phyloP scores from a whole-genome alignment of 768 basidiomycete species.

The Pulveroboletus sp. region DNA sequence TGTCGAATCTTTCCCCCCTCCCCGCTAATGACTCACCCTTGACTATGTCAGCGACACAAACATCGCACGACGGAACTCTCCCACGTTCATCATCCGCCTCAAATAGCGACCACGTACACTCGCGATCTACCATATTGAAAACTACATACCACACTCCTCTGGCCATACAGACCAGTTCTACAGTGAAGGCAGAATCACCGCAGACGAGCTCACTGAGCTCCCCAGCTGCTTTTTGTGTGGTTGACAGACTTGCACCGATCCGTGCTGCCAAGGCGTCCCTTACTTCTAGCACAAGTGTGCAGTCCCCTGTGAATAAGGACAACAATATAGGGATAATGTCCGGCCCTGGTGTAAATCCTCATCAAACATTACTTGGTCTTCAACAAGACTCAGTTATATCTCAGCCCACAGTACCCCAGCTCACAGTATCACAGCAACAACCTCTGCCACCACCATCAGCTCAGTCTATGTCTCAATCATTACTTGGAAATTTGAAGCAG shows the following conservation, averaged over 20 bases:
- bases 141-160: neutral
- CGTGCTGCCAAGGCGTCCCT: constrained; percentile 31
- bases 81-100: neutral
- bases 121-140: neutral
- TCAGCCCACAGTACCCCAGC: neutral
- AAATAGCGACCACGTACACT: neutral
- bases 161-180: constrained; percentile 10
- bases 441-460: neutral
- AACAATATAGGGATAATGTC: neutral
- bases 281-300: constrained; percentile 1
- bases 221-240: neutral
- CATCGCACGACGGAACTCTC: neutral
- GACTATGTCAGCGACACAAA: neutral
- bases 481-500: constrained; percentile 2
- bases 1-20: constrained; percentile 7
- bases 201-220: constrained; percentile 9
- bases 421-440: neutral
- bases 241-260: constrained; percentile 31
- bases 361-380: neutral
- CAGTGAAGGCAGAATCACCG: constrained; percentile 18
- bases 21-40: neutral
- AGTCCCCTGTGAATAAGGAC: constrained; percentile 4
- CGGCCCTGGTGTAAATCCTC: neutral
- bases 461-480: constrained; percentile 1
- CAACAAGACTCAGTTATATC: neutral